Conservation (phyloP, 371 early-diverging fungal genomes). For the Apophysomyces ossiformis region DNA sequence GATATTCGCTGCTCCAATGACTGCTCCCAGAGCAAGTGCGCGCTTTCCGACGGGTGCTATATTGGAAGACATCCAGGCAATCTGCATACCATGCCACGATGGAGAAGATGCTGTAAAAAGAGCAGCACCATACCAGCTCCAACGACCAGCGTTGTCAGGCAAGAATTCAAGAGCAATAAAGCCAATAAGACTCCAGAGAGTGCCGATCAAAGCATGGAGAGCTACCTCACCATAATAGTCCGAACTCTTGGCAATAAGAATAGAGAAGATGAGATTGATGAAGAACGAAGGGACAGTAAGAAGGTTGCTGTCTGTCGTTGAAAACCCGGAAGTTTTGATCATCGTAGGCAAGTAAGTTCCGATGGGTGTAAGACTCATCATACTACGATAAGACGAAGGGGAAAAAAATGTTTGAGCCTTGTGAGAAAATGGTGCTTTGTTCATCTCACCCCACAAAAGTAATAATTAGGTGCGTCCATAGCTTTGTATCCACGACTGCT, state of each 20-base stretch:
- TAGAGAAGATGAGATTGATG: conserved; percentile 43
- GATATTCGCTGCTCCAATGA: conserved; percentile 49
- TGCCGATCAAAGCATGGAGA: conserved; percentile 45
- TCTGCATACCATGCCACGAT: conserved; percentile 56
- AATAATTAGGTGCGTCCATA: conserved; percentile 48
- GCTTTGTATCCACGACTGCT: conserved; percentile 43
- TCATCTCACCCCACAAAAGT: conserved; percentile 30
- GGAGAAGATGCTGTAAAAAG: conserved; percentile 35
- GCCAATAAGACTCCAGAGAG: conserved; percentile 43
- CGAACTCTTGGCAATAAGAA: conserved; percentile 48
- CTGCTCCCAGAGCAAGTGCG: conserved; percentile 49
- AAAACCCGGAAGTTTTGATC: conserved; percentile 54
- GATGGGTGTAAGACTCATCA: conserved; percentile 49
- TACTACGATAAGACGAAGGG: conserved; percentile 17
- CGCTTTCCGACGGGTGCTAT: conserved; percentile 56
- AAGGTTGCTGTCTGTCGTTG: conserved; percentile 55
- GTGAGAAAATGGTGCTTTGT: too few species aligned
- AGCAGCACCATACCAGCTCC: conserved; percentile 39
- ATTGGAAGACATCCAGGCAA: conserved; percentile 59
- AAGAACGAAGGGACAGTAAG: conserved; percentile 55
- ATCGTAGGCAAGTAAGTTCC: conserved; percentile 55
- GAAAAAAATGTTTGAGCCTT: background rate
- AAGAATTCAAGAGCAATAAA: conserved; percentile 45
- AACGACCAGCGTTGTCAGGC: conserved; percentile 46
- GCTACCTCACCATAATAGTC: conserved; percentile 52